Conservation (phyloP, 192 early-diverging fungal species). For the Lunasporangiospora selenospora region DNA sequence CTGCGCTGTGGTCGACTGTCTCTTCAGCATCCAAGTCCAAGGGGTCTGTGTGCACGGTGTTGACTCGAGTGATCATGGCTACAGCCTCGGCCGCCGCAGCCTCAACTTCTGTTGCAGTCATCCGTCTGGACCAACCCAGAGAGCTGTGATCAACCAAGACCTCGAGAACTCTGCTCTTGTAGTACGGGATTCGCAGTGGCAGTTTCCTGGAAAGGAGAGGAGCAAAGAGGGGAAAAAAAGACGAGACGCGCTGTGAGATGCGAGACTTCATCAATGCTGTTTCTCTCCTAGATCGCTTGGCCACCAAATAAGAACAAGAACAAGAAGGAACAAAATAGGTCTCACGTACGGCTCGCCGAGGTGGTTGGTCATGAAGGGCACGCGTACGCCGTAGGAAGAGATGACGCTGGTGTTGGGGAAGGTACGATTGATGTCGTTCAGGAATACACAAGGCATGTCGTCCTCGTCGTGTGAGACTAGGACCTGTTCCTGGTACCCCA, state of each 20-base stretch:
- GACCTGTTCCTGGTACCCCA: conserved; percentile 31
- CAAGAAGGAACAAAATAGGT: not conserved
- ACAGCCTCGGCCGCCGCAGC: conserved; percentile 14
- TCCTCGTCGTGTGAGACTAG: conserved; percentile 24
- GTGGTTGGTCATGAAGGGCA: conserved; percentile 9
- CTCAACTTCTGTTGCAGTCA: conserved; percentile 14
- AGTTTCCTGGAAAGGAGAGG: conserved; percentile 16
- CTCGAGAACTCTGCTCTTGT: conserved; percentile 32
- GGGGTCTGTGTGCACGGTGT: conserved; percentile 32
- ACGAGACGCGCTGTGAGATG: no score
- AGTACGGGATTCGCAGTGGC: conserved; percentile 33
- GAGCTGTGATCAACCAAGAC: conserved; percentile 19
- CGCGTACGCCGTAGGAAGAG: conserved; percentile 26
- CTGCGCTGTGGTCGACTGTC: no score
- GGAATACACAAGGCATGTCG: conserved; percentile 28
- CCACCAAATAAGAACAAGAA: not conserved
- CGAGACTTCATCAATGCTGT: no score
- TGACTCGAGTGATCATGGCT: conserved; percentile 4
- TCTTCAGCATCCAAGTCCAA: conserved; percentile 3
- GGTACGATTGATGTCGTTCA: conserved; percentile 8
- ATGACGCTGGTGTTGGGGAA: conserved; percentile 28
- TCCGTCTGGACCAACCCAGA: conserved; percentile 35
- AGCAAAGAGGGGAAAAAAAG: not conserved
- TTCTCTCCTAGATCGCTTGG: no score
- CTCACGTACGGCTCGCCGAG: conserved; percentile 16